These are phyloP conservation scores for Podospora conica DNA, from an alignment of 495 filamentous ascomycete genomes.

Conservation along the genomic window DNA sequence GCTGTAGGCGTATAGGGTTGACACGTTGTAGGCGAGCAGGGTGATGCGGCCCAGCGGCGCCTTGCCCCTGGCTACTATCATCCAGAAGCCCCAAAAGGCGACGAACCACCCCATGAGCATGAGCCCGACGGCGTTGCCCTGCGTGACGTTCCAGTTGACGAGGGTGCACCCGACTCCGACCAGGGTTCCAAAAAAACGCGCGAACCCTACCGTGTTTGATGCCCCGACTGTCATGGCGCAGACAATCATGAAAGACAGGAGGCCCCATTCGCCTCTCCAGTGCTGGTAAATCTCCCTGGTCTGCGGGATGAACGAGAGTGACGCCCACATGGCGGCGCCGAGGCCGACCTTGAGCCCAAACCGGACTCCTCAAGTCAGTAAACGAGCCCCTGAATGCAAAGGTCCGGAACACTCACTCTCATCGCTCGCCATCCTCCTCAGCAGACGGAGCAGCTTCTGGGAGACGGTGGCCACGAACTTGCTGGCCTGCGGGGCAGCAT, in stretches of 20 bases:
- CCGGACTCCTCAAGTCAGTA: slow-evolving; percentile 39
- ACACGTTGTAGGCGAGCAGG: slow-evolving; percentile 94
- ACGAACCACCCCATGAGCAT: slow-evolving; percentile 75
- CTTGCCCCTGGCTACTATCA: slow-evolving; percentile 77
- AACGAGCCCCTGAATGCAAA: not conserved
- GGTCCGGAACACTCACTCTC: slow-evolving; percentile 35
- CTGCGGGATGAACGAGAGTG: slow-evolving; percentile 73
- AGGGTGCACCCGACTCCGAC: slow-evolving; percentile 72
- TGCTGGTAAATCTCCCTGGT: slow-evolving; percentile 75
- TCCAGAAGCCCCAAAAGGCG: slow-evolving; percentile 75
- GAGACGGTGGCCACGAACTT: slow-evolving; percentile 32
- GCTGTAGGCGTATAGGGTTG: slow-evolving; percentile 88
- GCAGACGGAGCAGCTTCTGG: slow-evolving; percentile 30
- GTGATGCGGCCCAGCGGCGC: slow-evolving; percentile 90
- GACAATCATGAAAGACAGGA: slow-evolving; percentile 96
- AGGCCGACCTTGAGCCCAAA: slow-evolving; percentile 91
- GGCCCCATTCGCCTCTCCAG: slow-evolving; percentile 95
- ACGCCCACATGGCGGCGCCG: slow-evolving; percentile 79
- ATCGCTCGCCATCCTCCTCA: slow-evolving; percentile 43
- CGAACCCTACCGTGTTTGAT: slow-evolving; percentile 81
- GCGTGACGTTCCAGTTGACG: slow-evolving; percentile 66
- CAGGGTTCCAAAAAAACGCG: slow-evolving; percentile 82
- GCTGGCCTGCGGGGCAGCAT: slow-evolving; percentile 31
- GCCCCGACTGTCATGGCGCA: slow-evolving; percentile 96
- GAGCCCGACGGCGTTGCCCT: slow-evolving; percentile 65